phyloP scores from a whole-genome alignment of 140 eudicot genomes.

The Oenanthe javanica region DNA sequence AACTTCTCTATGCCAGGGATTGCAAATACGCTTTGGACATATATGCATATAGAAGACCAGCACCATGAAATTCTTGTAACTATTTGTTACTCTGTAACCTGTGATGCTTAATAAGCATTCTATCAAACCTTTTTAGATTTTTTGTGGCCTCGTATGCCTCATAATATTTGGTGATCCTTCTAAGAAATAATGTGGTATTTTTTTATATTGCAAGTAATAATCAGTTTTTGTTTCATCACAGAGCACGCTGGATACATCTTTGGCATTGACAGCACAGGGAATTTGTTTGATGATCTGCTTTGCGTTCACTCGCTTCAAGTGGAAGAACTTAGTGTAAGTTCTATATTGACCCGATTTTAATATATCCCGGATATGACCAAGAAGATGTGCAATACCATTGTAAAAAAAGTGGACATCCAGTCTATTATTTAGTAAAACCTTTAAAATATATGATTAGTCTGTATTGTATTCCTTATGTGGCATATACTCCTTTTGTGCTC shows the following conservation, averaged over 20 bases:
- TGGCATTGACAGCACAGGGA: conserved; percentile 50
- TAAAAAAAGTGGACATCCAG: neutral
- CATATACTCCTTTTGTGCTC: neutral
- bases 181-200: neutral
- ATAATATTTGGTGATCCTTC: neutral
- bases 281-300: conserved; percentile 33
- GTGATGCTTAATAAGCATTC: neutral
- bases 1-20: neutral
- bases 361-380: neutral
- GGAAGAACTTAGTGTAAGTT: conserved; percentile 45
- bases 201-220: neutral
- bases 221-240: conserved; percentile 18
- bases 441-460: neutral
- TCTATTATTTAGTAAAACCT: neutral
- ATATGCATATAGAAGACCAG: neutral
- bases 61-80: neutral
- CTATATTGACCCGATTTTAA: conserved; percentile 7
- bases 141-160: neutral
- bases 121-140: neutral
- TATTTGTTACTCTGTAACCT: neutral
- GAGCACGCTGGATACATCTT: conserved; percentile 66
- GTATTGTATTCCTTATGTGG: neutral
- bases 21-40: neutral
- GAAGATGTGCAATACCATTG: neutral
- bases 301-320: conserved; percentile 21